Evolutionary conservation across 129 eudicot species (phyloP), one percentile per base, ranked within the genome.

Genomic region (Oenanthe sinensis): DNA sequence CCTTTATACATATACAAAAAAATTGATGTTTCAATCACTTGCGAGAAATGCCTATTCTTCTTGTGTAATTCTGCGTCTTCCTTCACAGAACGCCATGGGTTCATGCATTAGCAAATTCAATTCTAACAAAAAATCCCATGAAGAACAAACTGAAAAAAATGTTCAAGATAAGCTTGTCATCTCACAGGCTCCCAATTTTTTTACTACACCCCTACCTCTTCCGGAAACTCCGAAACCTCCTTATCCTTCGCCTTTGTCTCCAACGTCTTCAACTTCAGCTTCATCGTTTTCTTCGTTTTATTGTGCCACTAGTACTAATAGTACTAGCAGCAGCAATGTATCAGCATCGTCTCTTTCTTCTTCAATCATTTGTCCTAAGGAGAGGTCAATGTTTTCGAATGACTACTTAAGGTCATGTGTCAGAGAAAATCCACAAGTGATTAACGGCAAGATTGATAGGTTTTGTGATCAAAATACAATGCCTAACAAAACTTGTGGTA

Each of bases 61-160:
- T 33, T 33, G 36, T 33, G 0, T 33, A 33, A 33, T 24, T 63
- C 46, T 60, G 0, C 0, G 9, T 60, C 33, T n/a, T 60, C 9
- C 11, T 9, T 60, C 68, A 60, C 33, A 19, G 48, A 33, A 22
- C 58, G 55, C 40, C 84, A 83, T 91, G 97, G 97, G 97, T 65
- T 87, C 89, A 82, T 91, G 97, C 90, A 84, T 91, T 81, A 89
- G 93, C 91, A 91, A 89, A 85, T 89, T 90, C 88, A 84, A 40
- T 33, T 87, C 89, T 73, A 87, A 85, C 47, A 82, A 20, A 80
- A 84, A 72, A 15, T 19, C 76, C 42, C 49, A 49, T 22, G 74
- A 62, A 28, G 22, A 22, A 17, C 80, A 83, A 30, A 19, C 47
- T 6, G 49, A 12, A 77, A 80, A 15, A 46, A 44, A 13, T 78